Evolutionary conservation across 495 filamentous ascomycete species (phyloP).

Genomic region (Acidomyces sp.): DNA sequence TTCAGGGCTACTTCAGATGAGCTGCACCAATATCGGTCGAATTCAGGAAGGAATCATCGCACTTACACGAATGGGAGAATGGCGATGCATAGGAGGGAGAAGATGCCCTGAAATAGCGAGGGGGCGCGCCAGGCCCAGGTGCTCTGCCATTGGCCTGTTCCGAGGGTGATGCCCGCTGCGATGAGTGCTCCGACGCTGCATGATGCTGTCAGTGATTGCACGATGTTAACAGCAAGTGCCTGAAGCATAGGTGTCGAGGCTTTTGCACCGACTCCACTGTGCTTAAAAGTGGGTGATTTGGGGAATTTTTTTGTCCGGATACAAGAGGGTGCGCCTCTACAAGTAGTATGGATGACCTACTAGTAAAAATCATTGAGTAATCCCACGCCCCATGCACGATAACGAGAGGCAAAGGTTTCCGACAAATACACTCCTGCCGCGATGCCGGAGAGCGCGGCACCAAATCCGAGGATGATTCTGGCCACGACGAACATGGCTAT

Average conservation of each 20-base stretch:
- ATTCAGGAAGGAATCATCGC: no score
- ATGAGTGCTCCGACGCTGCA: conserved; percentile 35
- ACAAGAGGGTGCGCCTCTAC: no score
- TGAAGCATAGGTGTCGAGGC: no score
- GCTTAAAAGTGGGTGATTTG: no score
- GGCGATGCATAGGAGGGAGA: conserved; percentile 38
- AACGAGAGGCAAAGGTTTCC: conserved; percentile 33
- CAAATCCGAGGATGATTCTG: conserved; percentile 35
- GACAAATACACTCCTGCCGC: conserved; percentile 32
- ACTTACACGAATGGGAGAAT: conserved; percentile 38
- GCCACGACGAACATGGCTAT: conserved; percentile 36
- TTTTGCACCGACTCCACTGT: no score
- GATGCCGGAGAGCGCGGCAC: conserved; percentile 30
- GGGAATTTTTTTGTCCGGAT: no score
- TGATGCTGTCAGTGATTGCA: not conserved
- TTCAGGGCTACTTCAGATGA: conserved; percentile 29
- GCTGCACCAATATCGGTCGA: not conserved
- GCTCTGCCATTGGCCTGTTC: conserved; percentile 36
- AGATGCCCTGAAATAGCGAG: conserved; percentile 42
- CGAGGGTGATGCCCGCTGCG: conserved; percentile 40
- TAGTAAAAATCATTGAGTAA: conserved; percentile 42
- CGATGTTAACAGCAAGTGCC: no score
- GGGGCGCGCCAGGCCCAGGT: conserved; percentile 45
- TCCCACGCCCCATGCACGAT: conserved; percentile 36
- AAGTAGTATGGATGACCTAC: conserved; percentile 14